Percentiles rank a stretch among this genome's conserved stretches.
phyloP scores from a whole-genome alignment of 1,284 basidiomycete species.

The Cerioporus squamosus region DNA sequence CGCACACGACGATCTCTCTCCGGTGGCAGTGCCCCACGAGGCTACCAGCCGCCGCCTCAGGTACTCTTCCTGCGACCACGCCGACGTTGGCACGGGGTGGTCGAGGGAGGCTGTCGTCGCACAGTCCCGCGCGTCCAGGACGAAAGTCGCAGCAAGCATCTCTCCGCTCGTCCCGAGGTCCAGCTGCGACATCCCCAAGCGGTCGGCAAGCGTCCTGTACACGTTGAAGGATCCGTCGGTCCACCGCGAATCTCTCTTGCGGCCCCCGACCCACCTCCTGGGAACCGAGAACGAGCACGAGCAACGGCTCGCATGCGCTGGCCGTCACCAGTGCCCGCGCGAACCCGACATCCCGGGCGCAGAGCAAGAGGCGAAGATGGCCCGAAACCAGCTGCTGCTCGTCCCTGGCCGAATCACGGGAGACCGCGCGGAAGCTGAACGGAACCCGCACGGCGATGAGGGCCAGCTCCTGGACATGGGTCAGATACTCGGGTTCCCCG shows the following conservation, averaged over 20 bases:
- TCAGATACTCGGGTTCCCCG: no score
- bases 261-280: background rate
- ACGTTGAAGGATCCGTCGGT: background rate
- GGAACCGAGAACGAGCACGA: constrained; percentile 9
- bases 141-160: constrained; percentile 8
- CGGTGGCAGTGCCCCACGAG: no score
- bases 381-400: constrained; percentile 33
- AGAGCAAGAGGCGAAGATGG: constrained; percentile 36
- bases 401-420: background rate
- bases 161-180: constrained; percentile 24
- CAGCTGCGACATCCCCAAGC: constrained; percentile 4
- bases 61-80: no score
- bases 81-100: no score
- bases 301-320: constrained; percentile 31
- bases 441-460: constrained; percentile 34
- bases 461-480: constrained; percentile 24
- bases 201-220: background rate
- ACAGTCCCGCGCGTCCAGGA: constrained; percentile 21
- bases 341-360: constrained; percentile 20
- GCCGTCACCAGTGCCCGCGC: constrained; percentile 30
- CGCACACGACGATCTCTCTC: no score
- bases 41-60: no score
- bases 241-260: no score
- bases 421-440: constrained; percentile 32
- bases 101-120: constrained; percentile 13